Base-by-base conservation (phyloP, 2,329 filamentous ascomycete genomes). In the Beauveria bassiana region DNA sequence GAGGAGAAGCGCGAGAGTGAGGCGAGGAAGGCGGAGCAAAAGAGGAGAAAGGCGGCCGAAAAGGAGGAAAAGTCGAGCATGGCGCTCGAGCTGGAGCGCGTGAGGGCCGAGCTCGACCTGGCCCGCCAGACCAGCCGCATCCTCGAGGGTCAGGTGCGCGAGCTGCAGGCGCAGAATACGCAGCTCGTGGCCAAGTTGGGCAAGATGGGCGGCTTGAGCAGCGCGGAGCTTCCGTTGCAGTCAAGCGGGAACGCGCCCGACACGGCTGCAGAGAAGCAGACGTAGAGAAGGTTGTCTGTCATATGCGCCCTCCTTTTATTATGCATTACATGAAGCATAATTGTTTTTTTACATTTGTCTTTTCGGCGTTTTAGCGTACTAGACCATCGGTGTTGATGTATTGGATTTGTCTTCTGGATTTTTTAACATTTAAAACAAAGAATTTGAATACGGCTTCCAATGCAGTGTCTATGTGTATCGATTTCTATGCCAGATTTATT, bases 1-100 rank as follows among this genome's bases (percentile, higher is more conserved):
- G 84, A 90, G 65, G 81, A 85, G 65, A 85, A 85, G 74, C 83
- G 84, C 53, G 77, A 79, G 62, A 81, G 80, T 62, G 88, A 91
- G 68, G 78, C 84, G 63, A 78, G 77, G 66, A 88, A 87, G 71
- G 80, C 81, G 1, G 79, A 81, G 62, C 79, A 81, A 52, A 73
- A 78, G 28, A 74, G 73, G 51, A 74, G 74, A 28, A 86, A 86
- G 71, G 73, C 75, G 22, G 68, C 70, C 0, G 84, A 86, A 70
- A 77, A 79, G 43, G 82, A 85, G 66, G 81, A 83, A 63, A 79
- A 75, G 69, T 70, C 72, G 16, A 79, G 77, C 61, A 59, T 85
- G 47, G 69, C 74, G 28, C 71, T 79, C 52, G 82, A 85, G 72
- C 72, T 86, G n/a, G 82, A 86, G 57, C 75, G 77, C 63, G 69